Evolutionary conservation across 345 rosid genomes (phyloP).

Genomic region (Salix suchowensis): DNA sequence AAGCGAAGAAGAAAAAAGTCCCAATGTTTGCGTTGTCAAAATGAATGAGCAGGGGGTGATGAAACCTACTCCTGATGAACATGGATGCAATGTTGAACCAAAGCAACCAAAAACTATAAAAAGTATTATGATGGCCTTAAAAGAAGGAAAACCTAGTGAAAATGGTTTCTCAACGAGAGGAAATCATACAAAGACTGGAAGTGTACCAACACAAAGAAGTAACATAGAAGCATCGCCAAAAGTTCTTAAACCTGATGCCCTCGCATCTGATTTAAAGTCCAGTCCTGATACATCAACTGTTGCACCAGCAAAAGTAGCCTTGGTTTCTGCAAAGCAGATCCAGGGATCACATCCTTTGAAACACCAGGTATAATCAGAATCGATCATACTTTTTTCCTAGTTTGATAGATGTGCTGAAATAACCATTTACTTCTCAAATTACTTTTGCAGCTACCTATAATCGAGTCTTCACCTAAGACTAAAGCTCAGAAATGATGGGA

Average conservation of each 20-base stretch:
- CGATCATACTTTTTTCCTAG: neutral
- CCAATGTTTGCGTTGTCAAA: constrained; percentile 33
- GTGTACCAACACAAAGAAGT: constrained; percentile 44
- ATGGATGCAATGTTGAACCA: constrained; percentile 43
- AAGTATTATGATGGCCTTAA: constrained; percentile 82
- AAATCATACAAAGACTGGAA: constrained; percentile 44
- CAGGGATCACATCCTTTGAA: constrained; percentile 55
- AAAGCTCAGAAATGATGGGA: constrained; percentile 67
- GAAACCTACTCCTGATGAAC: constrained; percentile 44
- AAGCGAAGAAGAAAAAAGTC: constrained; percentile 42
- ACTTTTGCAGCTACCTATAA: constrained; percentile 51
- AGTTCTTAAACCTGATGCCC: constrained; percentile 51
- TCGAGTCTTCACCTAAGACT: constrained; percentile 58
- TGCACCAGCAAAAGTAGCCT: constrained; percentile 42
- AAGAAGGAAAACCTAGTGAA: constrained; percentile 88
- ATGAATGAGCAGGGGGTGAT: constrained; percentile 42
- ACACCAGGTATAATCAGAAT: constrained; percentile 54
- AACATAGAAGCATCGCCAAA: constrained; percentile 58
- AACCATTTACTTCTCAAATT: constrained; percentile 6
- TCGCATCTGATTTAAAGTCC: constrained; percentile 48
- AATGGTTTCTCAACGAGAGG: constrained; percentile 81
- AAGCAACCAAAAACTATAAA: constrained; percentile 83
- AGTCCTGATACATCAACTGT: constrained; percentile 37
- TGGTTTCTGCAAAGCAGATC: constrained; percentile 47
- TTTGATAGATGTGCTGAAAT: constrained; percentile 3